A percentile compares a stretch with the other conserved stretches of the same genome.
Evolutionary conservation across 1,139 yeast species (phyloP).

Genomic region (Candida glucosophila): DNA sequence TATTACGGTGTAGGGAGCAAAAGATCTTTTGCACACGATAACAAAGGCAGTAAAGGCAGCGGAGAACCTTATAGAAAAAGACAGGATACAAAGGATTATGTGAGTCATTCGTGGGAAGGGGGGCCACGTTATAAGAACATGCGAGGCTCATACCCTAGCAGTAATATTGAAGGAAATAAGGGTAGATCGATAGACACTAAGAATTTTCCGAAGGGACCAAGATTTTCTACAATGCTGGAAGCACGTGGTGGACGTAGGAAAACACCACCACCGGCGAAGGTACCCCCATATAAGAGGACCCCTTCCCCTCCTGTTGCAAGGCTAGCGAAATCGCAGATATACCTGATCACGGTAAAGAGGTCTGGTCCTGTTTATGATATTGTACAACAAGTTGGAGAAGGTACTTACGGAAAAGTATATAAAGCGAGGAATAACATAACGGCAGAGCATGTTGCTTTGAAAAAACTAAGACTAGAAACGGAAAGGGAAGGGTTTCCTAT

Average conservation of each 20-base stretch:
- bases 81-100: slow-evolving; percentile 8
- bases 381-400: slow-evolving; percentile 42
- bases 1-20: slow-evolving; percentile 7
- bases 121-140: slow-evolving; percentile 10
- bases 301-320: slow-evolving; percentile 1
- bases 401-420: slow-evolving; percentile 43
- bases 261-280: no score
- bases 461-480: slow-evolving; percentile 70
- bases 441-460: slow-evolving; percentile 69
- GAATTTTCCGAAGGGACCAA: slow-evolving; percentile 12
- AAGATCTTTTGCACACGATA: slow-evolving; percentile 13
- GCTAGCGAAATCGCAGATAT: slow-evolving; percentile 21
- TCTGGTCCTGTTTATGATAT: slow-evolving; percentile 25
- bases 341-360: slow-evolving; percentile 20
- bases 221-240: no score
- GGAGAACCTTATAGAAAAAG: slow-evolving; percentile 5
- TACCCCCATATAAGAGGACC: slow-evolving; percentile 2
- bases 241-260: no score
- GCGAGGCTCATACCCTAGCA: slow-evolving; percentile 2
- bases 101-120: slow-evolving; percentile 7
- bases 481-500: slow-evolving; percentile 96
- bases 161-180: slow-evolving; percentile 3
- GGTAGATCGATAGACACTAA: slow-evolving; percentile 4
- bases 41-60: slow-evolving; percentile 11
- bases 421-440: slow-evolving; percentile 64